phyloP scores from a whole-genome alignment of 2,329 filamentous ascomycete species.

The Didymella sp. region DNA sequence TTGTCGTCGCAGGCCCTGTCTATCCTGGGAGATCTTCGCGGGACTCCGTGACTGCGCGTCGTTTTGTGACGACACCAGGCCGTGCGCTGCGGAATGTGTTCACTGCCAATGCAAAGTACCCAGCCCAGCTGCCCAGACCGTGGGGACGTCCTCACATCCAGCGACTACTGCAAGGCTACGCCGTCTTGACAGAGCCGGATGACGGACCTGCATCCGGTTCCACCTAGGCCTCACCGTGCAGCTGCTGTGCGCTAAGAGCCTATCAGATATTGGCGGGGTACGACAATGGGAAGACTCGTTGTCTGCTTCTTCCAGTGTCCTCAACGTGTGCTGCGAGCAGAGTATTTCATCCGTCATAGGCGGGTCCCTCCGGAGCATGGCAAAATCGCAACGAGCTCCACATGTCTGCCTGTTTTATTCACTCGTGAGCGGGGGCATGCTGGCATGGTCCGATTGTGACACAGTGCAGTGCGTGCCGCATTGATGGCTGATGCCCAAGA shows the following conservation, averaged over 20 bases:
- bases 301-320: not conserved
- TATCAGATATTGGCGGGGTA: slow-evolving; percentile 7
- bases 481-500: slow-evolving; percentile 5
- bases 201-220: slow-evolving; percentile 19
- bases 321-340: slow-evolving; percentile 8
- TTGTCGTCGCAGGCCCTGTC: slow-evolving; percentile 11
- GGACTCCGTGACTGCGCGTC: slow-evolving; percentile 3
- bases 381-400: slow-evolving; percentile 16
- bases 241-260: slow-evolving; percentile 3
- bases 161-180: slow-evolving; percentile 20
- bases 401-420: slow-evolving; percentile 16
- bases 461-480: slow-evolving; percentile 8
- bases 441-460: slow-evolving; percentile 13
- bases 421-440: slow-evolving; percentile 15
- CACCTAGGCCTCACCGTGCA: slow-evolving; percentile 9
- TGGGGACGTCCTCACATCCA: slow-evolving; percentile 13
- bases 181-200: slow-evolving; percentile 16
- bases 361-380: slow-evolving; percentile 14
- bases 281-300: slow-evolving; percentile 11
- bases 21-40: slow-evolving; percentile 13
- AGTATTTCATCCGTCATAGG: slow-evolving; percentile 11
- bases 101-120: slow-evolving; percentile 5
- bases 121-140: slow-evolving; percentile 9
- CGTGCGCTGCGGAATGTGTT: slow-evolving; percentile 17
- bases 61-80: slow-evolving; percentile 17